phyloP scores from a whole-genome alignment of 768 basidiomycete genomes.

The Boletus vinaceobasis region DNA sequence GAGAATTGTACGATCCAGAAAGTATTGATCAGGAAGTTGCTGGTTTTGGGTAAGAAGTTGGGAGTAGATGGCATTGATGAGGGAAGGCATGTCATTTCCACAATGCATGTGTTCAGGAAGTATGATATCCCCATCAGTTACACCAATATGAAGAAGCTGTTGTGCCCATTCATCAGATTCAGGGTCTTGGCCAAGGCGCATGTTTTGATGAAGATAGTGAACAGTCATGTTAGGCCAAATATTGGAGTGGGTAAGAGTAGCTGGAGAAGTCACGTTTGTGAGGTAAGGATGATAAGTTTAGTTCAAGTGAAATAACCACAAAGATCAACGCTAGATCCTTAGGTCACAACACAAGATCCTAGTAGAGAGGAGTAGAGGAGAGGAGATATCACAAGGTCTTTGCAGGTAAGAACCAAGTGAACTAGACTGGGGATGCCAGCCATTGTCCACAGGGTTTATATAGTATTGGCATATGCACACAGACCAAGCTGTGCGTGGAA shows the following conservation, averaged over 20 bases:
- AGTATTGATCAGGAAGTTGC: background rate
- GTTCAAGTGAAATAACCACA: too few relatives aligned
- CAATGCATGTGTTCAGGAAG: slow-evolving; percentile 29
- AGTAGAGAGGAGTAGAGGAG: too few relatives aligned
- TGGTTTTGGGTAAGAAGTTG: slow-evolving; percentile 25
- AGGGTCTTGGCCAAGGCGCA: background rate
- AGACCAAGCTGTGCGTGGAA: too few relatives aligned
- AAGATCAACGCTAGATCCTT: too few relatives aligned
- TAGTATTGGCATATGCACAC: too few relatives aligned
- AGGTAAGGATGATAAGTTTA: too few relatives aligned
- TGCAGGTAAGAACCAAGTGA: too few relatives aligned
- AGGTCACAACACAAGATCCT: too few relatives aligned
- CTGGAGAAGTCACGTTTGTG: too few relatives aligned
- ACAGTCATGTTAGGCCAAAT: background rate
- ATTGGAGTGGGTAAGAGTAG: slow-evolving; percentile 18
- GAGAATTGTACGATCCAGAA: background rate
- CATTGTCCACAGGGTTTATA: too few relatives aligned
- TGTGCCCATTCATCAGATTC: background rate
- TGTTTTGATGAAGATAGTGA: background rate
- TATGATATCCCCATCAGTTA: slow-evolving; percentile 14
- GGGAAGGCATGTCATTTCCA: slow-evolving; percentile 13
- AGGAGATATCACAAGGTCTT: too few relatives aligned
- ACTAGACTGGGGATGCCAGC: too few relatives aligned
- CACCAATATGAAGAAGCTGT: slow-evolving; percentile 14
- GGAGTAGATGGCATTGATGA: slow-evolving; percentile 29